Evolutionary conservation across 1,284 basidiomycete genomes (phyloP).

Genomic region (Violaceomyces palustris): DNA sequence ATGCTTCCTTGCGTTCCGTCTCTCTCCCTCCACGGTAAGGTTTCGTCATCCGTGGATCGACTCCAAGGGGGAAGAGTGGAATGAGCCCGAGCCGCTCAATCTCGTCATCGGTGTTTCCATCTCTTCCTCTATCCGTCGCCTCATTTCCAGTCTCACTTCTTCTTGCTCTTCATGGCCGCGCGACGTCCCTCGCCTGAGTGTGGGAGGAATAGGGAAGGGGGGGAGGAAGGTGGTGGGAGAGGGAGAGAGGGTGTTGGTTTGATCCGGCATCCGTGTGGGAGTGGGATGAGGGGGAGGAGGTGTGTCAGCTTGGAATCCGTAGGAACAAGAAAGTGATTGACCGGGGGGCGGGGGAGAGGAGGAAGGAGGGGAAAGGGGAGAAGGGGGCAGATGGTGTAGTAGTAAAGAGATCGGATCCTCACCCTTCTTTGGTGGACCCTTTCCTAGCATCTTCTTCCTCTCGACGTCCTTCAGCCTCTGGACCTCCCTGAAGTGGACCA

Average conservation of each 20-base stretch:
- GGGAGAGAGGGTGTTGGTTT: no score
- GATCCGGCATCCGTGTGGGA: no score
- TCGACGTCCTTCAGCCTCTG: slow-evolving; percentile 43
- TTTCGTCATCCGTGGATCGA: no score
- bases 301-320: not conserved
- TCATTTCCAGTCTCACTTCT: no score
- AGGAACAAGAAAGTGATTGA: not conserved
- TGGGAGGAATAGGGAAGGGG: no score
- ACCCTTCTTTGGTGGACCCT: slow-evolving; percentile 52
- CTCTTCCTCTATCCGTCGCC: no score
- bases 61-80: no score
- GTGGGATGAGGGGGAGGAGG: not conserved
- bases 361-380: not conserved
- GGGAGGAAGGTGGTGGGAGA: no score
- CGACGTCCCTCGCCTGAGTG: slow-evolving; percentile 45
- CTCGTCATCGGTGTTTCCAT: no score
- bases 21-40: no score
- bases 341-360: not conserved
- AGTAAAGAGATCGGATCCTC: slow-evolving; percentile 9
- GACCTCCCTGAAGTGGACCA: slow-evolving; percentile 28
- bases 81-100: no score
- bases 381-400: slow-evolving; percentile 1
- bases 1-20: no score
- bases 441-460: slow-evolving; percentile 44
- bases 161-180: slow-evolving; percentile 49